Conservation (phyloP, 495 filamentous ascomycete species). For the Aspergillus baeticus region DNA sequence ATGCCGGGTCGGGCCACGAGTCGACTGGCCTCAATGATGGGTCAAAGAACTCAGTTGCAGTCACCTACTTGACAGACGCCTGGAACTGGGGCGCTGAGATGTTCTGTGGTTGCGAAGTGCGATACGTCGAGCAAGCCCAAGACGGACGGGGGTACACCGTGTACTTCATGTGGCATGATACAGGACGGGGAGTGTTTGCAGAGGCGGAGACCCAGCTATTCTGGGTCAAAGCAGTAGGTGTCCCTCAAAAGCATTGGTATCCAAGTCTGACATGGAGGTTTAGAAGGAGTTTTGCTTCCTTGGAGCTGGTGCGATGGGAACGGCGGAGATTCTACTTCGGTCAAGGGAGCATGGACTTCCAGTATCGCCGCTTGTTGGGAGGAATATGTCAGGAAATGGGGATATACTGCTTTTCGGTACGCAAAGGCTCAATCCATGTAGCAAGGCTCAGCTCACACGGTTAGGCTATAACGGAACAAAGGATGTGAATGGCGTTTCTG, state of each 20-base stretch:
- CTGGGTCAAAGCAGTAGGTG: slow-evolving; percentile 66
- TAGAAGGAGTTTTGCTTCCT: slow-evolving; percentile 17
- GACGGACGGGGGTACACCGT: slow-evolving; percentile 55
- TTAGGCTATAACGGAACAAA: slow-evolving; percentile 57
- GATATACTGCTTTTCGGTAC: slow-evolving; percentile 63
- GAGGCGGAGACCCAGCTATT: slow-evolving; percentile 61
- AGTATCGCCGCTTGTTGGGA: slow-evolving; percentile 56
- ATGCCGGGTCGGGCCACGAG: slow-evolving; percentile 59
- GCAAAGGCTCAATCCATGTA: neutral
- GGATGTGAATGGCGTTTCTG: slow-evolving; percentile 56
- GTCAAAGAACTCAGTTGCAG: slow-evolving; percentile 62
- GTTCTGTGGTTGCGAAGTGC: slow-evolving; percentile 70
- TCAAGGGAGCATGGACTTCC: slow-evolving; percentile 58
- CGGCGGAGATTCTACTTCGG: slow-evolving; percentile 65
- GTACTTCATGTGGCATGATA: slow-evolving; percentile 65
- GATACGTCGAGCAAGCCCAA: slow-evolving; percentile 57
- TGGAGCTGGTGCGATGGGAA: slow-evolving; percentile 51
- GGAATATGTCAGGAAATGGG: slow-evolving; percentile 67
- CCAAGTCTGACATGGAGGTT: slow-evolving; percentile 38
- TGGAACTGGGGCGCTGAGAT: slow-evolving; percentile 76
- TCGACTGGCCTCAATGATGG: slow-evolving; percentile 65
- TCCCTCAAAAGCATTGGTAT: slow-evolving; percentile 39
- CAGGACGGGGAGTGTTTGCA: slow-evolving; percentile 55
- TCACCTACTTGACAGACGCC: slow-evolving; percentile 68
- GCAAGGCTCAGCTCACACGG: neutral